Percentiles rank a stretch among this genome's conserved stretches.
phyloP scores from a whole-genome alignment of 805 yeast species.

The Candida alai region DNA sequence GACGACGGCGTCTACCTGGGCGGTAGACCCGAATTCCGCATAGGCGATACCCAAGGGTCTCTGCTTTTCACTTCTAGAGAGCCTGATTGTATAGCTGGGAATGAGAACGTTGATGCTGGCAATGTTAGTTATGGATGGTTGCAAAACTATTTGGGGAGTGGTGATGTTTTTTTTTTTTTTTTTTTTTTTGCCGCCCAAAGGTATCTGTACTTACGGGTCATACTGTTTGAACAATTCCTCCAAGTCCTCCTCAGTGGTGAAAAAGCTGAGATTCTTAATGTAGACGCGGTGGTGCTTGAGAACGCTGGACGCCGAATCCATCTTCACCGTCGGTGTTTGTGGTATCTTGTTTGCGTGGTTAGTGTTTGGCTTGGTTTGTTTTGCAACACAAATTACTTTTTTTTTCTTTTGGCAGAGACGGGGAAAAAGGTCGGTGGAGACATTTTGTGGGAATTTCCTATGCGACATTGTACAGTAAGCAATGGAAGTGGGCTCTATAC shows the following conservation, averaged over 20 bases:
- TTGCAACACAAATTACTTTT: constrained; percentile 6
- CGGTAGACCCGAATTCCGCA: constrained; percentile 29
- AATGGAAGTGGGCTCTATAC: too few relatives aligned
- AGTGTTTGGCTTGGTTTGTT: not conserved
- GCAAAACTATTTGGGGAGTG: constrained; percentile 5
- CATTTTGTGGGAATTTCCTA: too few relatives aligned
- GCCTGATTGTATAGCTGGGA: constrained; percentile 52
- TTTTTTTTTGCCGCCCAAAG: too few relatives aligned
- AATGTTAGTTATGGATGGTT: constrained; percentile 8
- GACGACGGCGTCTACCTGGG: constrained; percentile 27
- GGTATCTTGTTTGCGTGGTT: not conserved
- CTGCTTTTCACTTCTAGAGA: constrained; percentile 35
- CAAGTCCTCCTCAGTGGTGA: constrained; percentile 52
- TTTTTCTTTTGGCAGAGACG: not conserved
- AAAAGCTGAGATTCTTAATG: constrained; percentile 51
- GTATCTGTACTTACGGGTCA: constrained; percentile 49
- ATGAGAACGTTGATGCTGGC: constrained; percentile 40
- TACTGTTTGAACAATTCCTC: constrained; percentile 40
- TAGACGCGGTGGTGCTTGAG: constrained; percentile 35
- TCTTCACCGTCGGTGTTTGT: too few relatives aligned
- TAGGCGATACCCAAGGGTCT: constrained; percentile 54
- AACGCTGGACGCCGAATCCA: not conserved
- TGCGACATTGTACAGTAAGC: too few relatives aligned
- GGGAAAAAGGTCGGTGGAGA: not conserved
- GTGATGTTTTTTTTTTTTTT: too few relatives aligned